Evolutionary conservation across 345 rosid species (phyloP), one percentile per base, ranked within the genome.

Genomic region (Erucastrum elatum): DNA sequence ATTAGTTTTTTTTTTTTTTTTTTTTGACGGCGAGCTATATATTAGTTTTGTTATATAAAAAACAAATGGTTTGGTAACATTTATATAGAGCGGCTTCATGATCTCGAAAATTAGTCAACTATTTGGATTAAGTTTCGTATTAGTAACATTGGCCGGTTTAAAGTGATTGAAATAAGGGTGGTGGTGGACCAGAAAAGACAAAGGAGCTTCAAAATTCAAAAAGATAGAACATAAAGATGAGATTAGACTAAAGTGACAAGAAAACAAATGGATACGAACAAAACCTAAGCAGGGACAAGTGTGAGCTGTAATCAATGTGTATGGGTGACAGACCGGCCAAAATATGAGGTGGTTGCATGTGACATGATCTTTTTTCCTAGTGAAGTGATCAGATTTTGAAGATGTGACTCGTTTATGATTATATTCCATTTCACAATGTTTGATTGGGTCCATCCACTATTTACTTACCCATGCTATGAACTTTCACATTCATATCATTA

Each of bases 331-430:
- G 39, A 73, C 77, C 56, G 70, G 63, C 82, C 82, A 79, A 79
- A 46, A 31, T 27, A 60, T 72, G 64, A 72, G 68, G 41, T 63
- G 80, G 27, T 66, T 78, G 72, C 81, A 78, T 78, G 81, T 78
- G 81, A 78, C 63, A 58, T 78, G 26, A 66, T 65, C 72, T 37
- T 46, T 55, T 35, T 62, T 49, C 15, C 49, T 16, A 29, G 37
- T 63, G 80, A 56, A 56, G 34, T 61, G 55, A 64, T 53, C 71
- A 61, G 53, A 77, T 56, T 78, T 56, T 78, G 63, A 72, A 72
- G 76, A 71, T 78, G 81, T 78, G 81, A 78, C 82, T 78, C 44
- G 34, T 66, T 66, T 79, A 79, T 79, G 77, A 79, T 73, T 79
- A 78, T 79, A 64, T 78, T 66, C 77, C 72, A 72, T 72, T 71